A percentile compares a stretch with the other conserved stretches of the same genome.
Conservation (phyloP, 371 early-diverging fungal genomes). For the Mucor circinelloides region DNA sequence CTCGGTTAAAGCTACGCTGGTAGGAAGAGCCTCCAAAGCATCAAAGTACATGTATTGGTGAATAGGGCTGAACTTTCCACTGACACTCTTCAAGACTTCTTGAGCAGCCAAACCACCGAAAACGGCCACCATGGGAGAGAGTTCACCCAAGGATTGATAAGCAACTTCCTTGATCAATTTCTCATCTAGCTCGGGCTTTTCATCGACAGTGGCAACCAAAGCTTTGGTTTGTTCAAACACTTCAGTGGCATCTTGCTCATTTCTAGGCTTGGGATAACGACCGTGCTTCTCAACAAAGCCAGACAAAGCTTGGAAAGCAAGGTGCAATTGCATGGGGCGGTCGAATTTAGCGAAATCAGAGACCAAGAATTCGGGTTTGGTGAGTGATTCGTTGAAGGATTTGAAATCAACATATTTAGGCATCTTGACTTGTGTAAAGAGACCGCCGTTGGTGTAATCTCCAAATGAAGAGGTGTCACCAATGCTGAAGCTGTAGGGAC, state of each 20-base stretch:
- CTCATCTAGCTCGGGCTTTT: constrained; percentile 82
- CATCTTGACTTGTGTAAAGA: constrained; percentile 94
- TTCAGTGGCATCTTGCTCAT: constrained; percentile 71
- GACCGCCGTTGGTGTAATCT: constrained; percentile 81
- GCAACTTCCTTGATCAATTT: constrained; percentile 87
- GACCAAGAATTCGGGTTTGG: constrained; percentile 82
- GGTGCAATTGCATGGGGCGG: constrained; percentile 87
- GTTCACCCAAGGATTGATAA: constrained; percentile 85
- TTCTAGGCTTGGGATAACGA: constrained; percentile 49
- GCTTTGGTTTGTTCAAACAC: constrained; percentile 61
- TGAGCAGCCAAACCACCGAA: constrained; percentile 99
- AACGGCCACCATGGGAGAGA: constrained; percentile 98
- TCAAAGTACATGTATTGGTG: constrained; percentile 98
- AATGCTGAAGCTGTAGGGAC: constrained; percentile 95
- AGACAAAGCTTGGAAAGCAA: constrained; percentile 93
- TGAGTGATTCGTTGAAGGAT: constrained; percentile 76
- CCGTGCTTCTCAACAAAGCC: constrained; percentile 69
- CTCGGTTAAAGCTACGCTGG: constrained; percentile 64
- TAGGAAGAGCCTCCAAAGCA: constrained; percentile 93
- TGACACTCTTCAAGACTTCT: constrained; percentile 96
- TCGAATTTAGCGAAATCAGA: constrained; percentile 98
- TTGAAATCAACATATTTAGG: constrained; percentile 82
- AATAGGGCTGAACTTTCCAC: constrained; percentile 97
- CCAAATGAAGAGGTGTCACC: constrained; percentile 83
- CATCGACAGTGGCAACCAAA: constrained; percentile 50